Evolutionary conservation across 2,329 filamentous ascomycete genomes (phyloP).

Genomic region (Penicillium hordei): DNA sequence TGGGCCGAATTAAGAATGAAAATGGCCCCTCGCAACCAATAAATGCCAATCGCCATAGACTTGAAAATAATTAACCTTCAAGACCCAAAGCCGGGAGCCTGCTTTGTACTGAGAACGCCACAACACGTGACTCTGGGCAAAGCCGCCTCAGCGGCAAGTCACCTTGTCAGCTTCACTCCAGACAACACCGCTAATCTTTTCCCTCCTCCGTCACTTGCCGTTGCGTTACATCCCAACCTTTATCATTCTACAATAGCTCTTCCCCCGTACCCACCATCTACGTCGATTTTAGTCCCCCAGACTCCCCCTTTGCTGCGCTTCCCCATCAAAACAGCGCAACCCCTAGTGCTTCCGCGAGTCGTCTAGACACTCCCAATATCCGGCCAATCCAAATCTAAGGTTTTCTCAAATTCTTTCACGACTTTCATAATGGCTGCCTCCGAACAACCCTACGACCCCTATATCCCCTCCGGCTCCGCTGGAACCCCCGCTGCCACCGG

Average conservation of each 20-base stretch:
- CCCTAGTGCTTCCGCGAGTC: slow-evolving; percentile 17
- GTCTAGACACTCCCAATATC: slow-evolving; percentile 6
- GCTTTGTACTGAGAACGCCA: slow-evolving; percentile 21
- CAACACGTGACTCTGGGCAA: slow-evolving; percentile 23
- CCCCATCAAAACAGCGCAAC: slow-evolving; percentile 21
- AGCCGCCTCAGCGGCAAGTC: slow-evolving; percentile 25
- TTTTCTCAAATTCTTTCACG: not conserved
- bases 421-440: slow-evolving; percentile 49
- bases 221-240: slow-evolving; percentile 1
- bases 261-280: not conserved
- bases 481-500: slow-evolving; percentile 54
- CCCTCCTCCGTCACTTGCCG: slow-evolving; percentile 1
- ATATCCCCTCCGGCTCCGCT: slow-evolving; percentile 70
- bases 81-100: not conserved
- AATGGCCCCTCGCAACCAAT: not conserved
- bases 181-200: slow-evolving; percentile 6
- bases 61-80: not conserved
- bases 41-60: not conserved
- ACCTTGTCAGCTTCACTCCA: slow-evolving; percentile 24
- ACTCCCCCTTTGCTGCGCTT: not conserved
- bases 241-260: not conserved
- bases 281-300: slow-evolving; percentile 1
- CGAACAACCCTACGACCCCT: slow-evolving; percentile 77
- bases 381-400: slow-evolving; percentile 18
- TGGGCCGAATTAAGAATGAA: not conserved